Evolutionary conservation across 495 filamentous ascomycete species (phyloP), one percentile per base, ranked within the genome.

Genomic region (Podospora bellae-mahoneyi): DNA sequence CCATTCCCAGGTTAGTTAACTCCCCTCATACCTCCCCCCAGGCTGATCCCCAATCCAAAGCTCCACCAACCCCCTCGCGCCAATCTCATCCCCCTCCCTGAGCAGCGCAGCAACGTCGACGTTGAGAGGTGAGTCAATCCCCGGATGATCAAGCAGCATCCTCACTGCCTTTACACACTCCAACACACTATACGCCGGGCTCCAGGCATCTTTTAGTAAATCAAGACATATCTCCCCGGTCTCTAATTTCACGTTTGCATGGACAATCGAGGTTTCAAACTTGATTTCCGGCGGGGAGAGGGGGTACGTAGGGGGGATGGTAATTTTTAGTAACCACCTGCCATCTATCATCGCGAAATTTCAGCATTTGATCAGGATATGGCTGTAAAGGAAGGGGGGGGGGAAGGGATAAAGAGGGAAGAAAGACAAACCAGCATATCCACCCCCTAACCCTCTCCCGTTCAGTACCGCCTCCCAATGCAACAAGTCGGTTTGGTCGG

Each of bases 151-250:
- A 65, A 97, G 81, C 72, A 99, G 79, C 82, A 91, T 85, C 63
- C 93, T 87, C 48, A 98, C 85, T 23, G 88, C 87, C 71, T 90
- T 89, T 72, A 97, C 78, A 64, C 90, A 92, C 68, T 87, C 84
- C 26, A 89, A 86, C 26, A 97, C 83, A 32, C 90, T 94, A 74
- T 95, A 96, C 34, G 90, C 86, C 34, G 93, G 90, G 69, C 89
- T 89, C 95, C 95, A 99, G 59, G 86, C 84, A 32, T 88, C 86
- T 70, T 89, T 90, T 58, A 99, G 79, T 65, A 99, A 83, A 69
- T 97, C 94, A 15, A 98, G 85, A 73, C 95, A 98, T 76, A 99
- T 95, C 76, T 97, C 92, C 72, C 95, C 95, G 4, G 89, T 93
- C 70, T 87, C 82, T 74, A 92, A 89, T 67, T 84, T 83, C 27